A percentile compares a stretch with the other conserved stretches of the same genome.
These are phyloP conservation scores for Penicillium sp. DNA, from an alignment of 2,329 filamentous ascomycete genomes.

Conservation along the genomic window DNA sequence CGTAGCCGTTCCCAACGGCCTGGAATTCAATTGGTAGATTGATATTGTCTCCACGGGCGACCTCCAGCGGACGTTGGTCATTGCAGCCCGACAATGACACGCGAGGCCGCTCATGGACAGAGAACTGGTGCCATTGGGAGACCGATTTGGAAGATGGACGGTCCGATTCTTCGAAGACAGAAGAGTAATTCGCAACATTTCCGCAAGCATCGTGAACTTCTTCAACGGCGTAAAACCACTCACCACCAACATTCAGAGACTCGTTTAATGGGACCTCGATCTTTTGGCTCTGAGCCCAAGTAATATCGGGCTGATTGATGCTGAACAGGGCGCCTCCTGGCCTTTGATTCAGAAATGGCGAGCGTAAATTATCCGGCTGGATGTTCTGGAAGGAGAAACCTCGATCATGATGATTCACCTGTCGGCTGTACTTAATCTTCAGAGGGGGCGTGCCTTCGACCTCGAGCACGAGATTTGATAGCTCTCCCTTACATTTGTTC, in stretches of 20 bases:
- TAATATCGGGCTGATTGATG: constrained; percentile 53
- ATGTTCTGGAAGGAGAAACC: constrained; percentile 91
- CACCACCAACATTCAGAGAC: constrained; percentile 72
- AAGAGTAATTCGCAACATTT: constrained; percentile 73
- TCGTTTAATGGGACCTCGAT: constrained; percentile 86
- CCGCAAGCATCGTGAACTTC: constrained; percentile 89
- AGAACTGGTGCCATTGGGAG: constrained; percentile 71
- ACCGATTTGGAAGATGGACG: constrained; percentile 56
- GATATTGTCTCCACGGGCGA: constrained; percentile 69
- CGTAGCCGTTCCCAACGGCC: constrained; percentile 57
- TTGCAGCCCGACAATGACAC: constrained; percentile 73
- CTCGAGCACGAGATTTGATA: constrained; percentile 80
- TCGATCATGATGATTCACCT: constrained; percentile 77
- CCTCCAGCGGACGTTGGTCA: constrained; percentile 74
- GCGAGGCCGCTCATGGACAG: constrained; percentile 81
- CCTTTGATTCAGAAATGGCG: constrained; percentile 67
- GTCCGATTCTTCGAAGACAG: constrained; percentile 65
- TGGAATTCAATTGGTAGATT: constrained; percentile 70
- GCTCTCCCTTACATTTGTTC: constrained; percentile 77
- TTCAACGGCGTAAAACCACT: constrained; percentile 87
- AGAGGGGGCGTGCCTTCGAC: constrained; percentile 87
- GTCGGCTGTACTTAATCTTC: constrained; percentile 87
- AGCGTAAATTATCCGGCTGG: constrained; percentile 81
- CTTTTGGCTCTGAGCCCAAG: constrained; percentile 74
- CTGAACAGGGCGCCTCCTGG: constrained; percentile 58